Evolutionary conservation across 352 stramenopile genomes (phyloP).

Genomic region (Pythium utonaiense): DNA sequence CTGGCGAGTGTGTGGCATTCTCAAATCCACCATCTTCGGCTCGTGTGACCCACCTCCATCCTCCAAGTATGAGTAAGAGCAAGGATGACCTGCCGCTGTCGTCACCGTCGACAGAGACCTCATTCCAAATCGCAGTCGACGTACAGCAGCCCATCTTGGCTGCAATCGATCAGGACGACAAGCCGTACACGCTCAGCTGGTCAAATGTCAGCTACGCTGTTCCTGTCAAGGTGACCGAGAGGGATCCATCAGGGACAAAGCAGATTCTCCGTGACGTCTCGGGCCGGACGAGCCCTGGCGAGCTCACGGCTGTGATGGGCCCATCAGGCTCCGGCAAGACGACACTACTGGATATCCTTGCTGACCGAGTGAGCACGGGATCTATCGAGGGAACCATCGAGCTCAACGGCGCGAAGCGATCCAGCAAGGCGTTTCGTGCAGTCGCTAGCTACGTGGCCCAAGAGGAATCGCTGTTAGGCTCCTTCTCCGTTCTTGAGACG

Average conservation of each 20-base stretch:
- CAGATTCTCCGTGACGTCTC: slow-evolving; percentile 34
- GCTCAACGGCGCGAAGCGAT: slow-evolving; percentile 43
- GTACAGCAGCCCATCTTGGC: neutral
- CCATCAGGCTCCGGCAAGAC: slow-evolving; percentile 37
- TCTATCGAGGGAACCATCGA: slow-evolving; percentile 46
- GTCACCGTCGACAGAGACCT: neutral
- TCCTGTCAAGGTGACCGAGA: slow-evolving; percentile 1
- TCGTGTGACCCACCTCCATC: neutral
- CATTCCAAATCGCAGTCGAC: slow-evolving; percentile 2
- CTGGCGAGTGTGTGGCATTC: slow-evolving; percentile 5
- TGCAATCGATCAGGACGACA: neutral
- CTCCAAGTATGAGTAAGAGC: neutral
- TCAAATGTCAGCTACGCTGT: slow-evolving; percentile 23
- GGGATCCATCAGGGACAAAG: neutral
- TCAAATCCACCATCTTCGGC: neutral
- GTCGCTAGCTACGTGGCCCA: slow-evolving; percentile 66
- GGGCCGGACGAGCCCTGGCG: slow-evolving; percentile 26
- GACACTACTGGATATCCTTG: slow-evolving; percentile 62
- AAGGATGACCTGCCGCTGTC: neutral
- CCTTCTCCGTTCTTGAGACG: slow-evolving; percentile 66
- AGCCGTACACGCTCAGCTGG: slow-evolving; percentile 24
- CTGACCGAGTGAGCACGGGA: slow-evolving; percentile 35
- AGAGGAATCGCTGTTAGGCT: slow-evolving; percentile 57
- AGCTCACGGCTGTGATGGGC: slow-evolving; percentile 38
- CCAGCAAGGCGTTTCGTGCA: slow-evolving; percentile 34